Conservation (phyloP, 371 early-diverging fungal genomes). For the Mucor saturninus region DNA sequence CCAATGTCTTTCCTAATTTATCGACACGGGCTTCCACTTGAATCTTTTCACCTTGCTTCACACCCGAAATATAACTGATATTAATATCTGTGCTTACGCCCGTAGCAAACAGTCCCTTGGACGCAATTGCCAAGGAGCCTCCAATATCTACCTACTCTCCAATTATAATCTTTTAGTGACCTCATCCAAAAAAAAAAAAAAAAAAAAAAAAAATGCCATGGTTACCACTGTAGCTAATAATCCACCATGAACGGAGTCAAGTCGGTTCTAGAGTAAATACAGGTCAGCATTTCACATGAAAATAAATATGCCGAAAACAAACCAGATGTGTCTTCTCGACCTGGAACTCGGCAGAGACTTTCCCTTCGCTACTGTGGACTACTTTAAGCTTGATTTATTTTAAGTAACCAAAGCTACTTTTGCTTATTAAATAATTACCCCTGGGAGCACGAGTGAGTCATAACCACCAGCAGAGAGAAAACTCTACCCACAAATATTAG, state of each 20-base stretch:
- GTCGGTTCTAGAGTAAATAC: constrained; percentile 51
- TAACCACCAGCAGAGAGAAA: constrained; percentile 48
- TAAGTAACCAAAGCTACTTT: too few species aligned
- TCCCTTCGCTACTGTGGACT: constrained; percentile 45
- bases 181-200: background rate
- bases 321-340: constrained; percentile 63
- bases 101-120: constrained; percentile 63
- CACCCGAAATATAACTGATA: constrained; percentile 61
- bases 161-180: background rate
- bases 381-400: constrained; percentile 45
- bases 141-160: constrained; percentile 51
- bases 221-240: constrained; percentile 60
- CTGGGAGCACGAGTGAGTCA: constrained; percentile 47
- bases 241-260: constrained; percentile 66
- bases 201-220: too few species aligned
- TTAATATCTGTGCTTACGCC: constrained; percentile 72
- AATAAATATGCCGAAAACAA: background rate
- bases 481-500: constrained; percentile 25
- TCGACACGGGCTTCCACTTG: constrained; percentile 59
- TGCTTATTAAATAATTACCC: constrained; percentile 33
- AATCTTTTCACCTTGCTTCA: constrained; percentile 57
- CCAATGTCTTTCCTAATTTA: constrained; percentile 66
- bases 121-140: constrained; percentile 66
- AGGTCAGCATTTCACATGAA: background rate
- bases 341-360: constrained; percentile 50